Base-by-base conservation (phyloP, 192 early-diverging fungal genomes). In the Gigaspora rosea region DNA sequence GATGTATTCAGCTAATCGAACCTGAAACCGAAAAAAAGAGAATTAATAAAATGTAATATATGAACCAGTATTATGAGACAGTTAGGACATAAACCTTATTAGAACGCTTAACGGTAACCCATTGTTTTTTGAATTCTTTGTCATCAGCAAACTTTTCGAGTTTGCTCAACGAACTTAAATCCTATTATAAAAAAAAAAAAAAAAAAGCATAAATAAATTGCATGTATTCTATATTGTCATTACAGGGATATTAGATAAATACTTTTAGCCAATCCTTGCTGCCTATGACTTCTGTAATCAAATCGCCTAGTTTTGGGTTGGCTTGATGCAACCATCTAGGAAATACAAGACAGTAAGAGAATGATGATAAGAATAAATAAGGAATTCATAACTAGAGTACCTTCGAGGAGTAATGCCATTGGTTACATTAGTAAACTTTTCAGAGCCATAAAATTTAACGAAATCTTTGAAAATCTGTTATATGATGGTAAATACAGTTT, bases 381-480 rank as follows among this genome's bases (percentile, higher is more conserved):
- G 32, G n/a, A 48, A 13, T 20, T 12, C 13, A 58, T 47, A 73
- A 47, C 41, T 36, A 7, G 16, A 50, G 35, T 71, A 89, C 73
- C 88, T 79, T 18, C 97, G 89, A 46, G 97, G 97, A 10, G 97
- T 96, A 63, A 99, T 92, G 70, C 97, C 97, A 81, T 99, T 99
- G 76, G 97, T 99, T 81, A 96, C 96, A 88, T 99, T 99, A 81
- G 91, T 89, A 76, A 99, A 98, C 82, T 94, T 94, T 54, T 91
- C 90, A 15, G 83, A 85, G 54, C 95, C 96, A 85, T 90, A 97
- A 82, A 90, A 92, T 41, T 88, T 86, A 58, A 96, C 93, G 83
- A 98, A 98, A 82, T 97, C 96, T 72, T 86, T 81, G 85, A 99
- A 98, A 75, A 98, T 90, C 81, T 90, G 75, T 59, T 50, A 15